These are phyloP conservation scores for Penicillium italicum DNA, from an alignment of 2,329 filamentous ascomycete genomes.

Conservation along the genomic window DNA sequence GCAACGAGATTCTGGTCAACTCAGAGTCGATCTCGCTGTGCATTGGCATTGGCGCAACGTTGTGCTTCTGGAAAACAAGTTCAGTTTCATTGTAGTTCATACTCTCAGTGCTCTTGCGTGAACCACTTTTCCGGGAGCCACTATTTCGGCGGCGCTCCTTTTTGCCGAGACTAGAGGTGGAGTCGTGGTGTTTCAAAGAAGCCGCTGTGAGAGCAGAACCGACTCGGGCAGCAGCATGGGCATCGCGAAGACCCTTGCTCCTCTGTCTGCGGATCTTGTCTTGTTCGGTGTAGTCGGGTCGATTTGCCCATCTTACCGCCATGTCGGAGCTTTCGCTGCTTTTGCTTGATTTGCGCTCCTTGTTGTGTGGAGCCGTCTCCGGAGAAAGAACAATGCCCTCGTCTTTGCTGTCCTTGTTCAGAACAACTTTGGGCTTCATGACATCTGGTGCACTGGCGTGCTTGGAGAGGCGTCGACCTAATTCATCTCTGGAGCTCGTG, in stretches of 20 bases:
- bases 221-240: conserved; percentile 53
- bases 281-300: conserved; percentile 50
- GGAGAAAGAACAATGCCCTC: conserved; percentile 57
- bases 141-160: conserved; percentile 27
- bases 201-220: conserved; percentile 60
- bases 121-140: conserved; percentile 39
- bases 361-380: conserved; percentile 49
- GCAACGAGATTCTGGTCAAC: conserved; percentile 78
- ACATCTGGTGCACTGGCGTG: conserved; percentile 60
- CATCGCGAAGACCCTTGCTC: conserved; percentile 54
- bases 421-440: conserved; percentile 58
- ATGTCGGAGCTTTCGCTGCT: conserved; percentile 48
- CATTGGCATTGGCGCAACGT: conserved; percentile 79
- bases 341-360: conserved; percentile 53
- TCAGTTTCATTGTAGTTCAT: conserved; percentile 51
- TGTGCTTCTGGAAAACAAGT: conserved; percentile 51
- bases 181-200: conserved; percentile 62
- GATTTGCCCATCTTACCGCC: conserved; percentile 44
- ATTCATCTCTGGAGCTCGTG: conserved; percentile 56
- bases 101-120: conserved; percentile 39
- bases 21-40: conserved; percentile 85
- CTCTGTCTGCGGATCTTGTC: conserved; percentile 52
- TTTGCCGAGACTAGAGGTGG: conserved; percentile 55
- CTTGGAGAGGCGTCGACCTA: conserved; percentile 56
- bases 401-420: conserved; percentile 57